phyloP scores from a whole-genome alignment of 139 green algal species.

The Haematococcus lacustris region DNA sequence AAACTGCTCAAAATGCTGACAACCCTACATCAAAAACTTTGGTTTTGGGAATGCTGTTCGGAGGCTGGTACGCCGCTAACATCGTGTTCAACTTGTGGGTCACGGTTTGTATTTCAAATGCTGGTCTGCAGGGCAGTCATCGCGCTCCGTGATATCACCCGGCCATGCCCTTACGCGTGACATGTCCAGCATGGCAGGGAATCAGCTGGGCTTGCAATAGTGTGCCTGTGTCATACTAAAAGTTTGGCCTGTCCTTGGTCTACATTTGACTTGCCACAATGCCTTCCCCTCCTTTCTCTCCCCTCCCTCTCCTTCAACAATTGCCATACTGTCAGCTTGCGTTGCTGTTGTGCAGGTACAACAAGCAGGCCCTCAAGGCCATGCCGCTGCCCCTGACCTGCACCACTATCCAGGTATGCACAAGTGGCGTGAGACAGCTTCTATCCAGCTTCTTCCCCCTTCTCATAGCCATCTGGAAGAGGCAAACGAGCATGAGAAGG shows the following conservation, averaged over 20 bases:
- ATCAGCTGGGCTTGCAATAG: no score
- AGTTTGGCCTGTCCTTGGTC: background rate
- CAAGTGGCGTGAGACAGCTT: background rate
- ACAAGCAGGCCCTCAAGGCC: conserved; percentile 83
- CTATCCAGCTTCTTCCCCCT: background rate
- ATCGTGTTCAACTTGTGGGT: conserved; percentile 98
- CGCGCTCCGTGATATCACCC: no score
- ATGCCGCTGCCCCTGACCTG: conserved; percentile 84
- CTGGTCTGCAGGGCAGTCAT: no score
- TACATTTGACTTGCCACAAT: background rate
- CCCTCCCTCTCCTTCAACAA: background rate
- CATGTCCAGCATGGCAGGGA: no score
- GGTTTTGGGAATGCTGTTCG: conserved; percentile 86
- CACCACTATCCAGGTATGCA: conserved; percentile 71
- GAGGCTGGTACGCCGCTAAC: conserved; percentile 91
- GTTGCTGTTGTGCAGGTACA: conserved; percentile 56
- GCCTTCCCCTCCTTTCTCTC: no score
- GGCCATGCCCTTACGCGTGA: no score
- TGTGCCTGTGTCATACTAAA: background rate
- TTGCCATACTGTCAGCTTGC: background rate
- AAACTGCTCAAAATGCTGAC: no score
- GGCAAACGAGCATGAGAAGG: background rate
- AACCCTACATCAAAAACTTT: no score
- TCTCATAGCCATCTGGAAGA: background rate
- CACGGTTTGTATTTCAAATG: no score